Evolutionary conservation across 2,329 filamentous ascomycete species (phyloP).

Genomic region (Lecanoromycetidae sp.): DNA sequence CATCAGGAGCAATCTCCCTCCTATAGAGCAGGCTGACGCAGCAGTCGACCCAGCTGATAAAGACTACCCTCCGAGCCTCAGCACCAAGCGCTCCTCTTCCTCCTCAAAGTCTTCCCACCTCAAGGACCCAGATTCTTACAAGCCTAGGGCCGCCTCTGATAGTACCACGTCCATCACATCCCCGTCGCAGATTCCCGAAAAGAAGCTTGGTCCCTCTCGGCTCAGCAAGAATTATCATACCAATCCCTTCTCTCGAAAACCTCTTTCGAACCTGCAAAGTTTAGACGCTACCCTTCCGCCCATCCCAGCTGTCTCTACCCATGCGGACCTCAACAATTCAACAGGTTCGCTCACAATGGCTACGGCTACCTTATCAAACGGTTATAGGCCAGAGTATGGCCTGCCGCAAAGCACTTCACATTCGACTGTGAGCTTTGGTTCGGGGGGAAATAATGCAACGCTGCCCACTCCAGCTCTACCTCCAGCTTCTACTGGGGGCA

Average conservation of each 20-base stretch:
- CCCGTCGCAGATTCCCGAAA: conserved; percentile 1
- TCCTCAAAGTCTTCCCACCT: conserved; percentile 15
- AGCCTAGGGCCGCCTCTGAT: conserved; percentile 6
- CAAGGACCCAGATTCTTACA: conserved; percentile 3
- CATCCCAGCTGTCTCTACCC: background rate
- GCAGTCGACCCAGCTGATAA: background rate
- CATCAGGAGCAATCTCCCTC: too few species aligned
- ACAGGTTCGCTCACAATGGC: conserved; percentile 12
- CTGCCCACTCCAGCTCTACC: conserved; percentile 24
- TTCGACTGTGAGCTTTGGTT: conserved; percentile 19
- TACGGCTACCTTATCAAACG: conserved; percentile 10
- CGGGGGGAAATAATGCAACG: conserved; percentile 14
- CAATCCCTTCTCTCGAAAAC: background rate
- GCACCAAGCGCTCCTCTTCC: conserved; percentile 14
- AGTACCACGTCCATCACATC: conserved; percentile 10
- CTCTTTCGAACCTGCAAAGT: conserved; percentile 6
- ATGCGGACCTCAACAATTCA: conserved; percentile 8
- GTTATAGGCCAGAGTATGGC: conserved; percentile 8
- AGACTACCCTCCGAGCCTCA: conserved; percentile 6
- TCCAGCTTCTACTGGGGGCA: conserved; percentile 27
- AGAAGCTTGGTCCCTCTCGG: conserved; percentile 1
- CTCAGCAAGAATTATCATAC: conserved; percentile 7
- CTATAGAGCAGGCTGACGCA: conserved; percentile 5
- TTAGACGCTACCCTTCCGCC: background rate
- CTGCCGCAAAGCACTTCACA: conserved; percentile 17